Conservation (phyloP, 2,329 filamentous ascomycete genomes). For the Venturia aucupariae region DNA sequence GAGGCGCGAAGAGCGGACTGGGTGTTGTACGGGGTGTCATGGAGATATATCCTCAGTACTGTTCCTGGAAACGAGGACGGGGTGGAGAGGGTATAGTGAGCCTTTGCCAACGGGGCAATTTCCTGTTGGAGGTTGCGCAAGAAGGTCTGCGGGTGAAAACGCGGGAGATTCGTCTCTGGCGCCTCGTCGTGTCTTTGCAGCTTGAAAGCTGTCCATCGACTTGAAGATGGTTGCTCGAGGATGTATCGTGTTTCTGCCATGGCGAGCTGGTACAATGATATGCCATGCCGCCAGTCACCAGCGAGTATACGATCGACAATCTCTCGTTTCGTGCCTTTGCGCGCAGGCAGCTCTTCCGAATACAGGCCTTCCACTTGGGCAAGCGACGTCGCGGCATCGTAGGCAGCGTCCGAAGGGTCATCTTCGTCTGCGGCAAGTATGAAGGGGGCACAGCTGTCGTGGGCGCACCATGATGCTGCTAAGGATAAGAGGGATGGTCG, state of each 20-base stretch:
- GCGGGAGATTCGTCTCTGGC: conserved; percentile 44
- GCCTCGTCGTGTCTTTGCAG: conserved; percentile 24
- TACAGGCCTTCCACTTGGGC: conserved; percentile 53
- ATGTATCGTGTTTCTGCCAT: conserved; percentile 46
- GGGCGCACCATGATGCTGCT: conserved; percentile 67
- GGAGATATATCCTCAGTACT: conserved; percentile 67
- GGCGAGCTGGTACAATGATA: conserved; percentile 46
- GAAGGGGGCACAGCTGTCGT: conserved; percentile 51
- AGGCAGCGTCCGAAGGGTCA: conserved; percentile 55
- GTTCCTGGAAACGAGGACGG: conserved; percentile 59
- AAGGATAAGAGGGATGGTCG: conserved; percentile 63
- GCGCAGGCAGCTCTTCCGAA: conserved; percentile 26
- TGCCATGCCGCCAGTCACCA: conserved; percentile 47
- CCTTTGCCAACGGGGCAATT: conserved; percentile 69
- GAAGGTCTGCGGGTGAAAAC: conserved; percentile 74
- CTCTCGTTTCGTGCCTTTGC: conserved; percentile 44
- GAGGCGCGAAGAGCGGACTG: conserved; percentile 23
- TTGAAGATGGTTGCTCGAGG: conserved; percentile 41
- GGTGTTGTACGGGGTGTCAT: conserved; percentile 69
- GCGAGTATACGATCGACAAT: conserved; percentile 47
- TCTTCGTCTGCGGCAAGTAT: conserved; percentile 40
- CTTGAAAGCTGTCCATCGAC: conserved; percentile 46
- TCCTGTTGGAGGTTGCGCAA: conserved; percentile 65
- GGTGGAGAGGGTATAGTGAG: conserved; percentile 72
- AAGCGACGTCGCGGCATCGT: conserved; percentile 56